Base-by-base conservation (phyloP, 1,284 basidiomycete species). In the Grifola frondosa region DNA sequence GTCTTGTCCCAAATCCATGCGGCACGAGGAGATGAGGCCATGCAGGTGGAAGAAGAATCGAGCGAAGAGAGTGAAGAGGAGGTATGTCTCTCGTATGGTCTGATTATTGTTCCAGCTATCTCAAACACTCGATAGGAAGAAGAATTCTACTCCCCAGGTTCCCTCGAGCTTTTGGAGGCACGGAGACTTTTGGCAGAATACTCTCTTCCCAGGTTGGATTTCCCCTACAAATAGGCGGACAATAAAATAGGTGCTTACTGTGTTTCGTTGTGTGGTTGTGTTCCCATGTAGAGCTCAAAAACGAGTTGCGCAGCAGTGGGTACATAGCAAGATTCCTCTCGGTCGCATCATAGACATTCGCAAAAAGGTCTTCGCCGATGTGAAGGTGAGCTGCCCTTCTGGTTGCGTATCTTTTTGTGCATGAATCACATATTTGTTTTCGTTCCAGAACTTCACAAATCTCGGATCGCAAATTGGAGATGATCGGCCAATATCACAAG, bases 381-480 rank as follows among this genome's bases (percentile, higher is more conserved):
- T 99, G 49, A 95, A 97, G 73, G 91, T 93, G 50, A 46, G 80
- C 62, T 20, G n/a, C 16, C 13, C 2, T 22, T 39, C 30, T 22
- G 31, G 15, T 11, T 19, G n/a, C n/a, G 15, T 33, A 16, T 5
- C 17, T 38, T 36, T 16, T 23, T 41, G 35, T 35, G 3, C 12
- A 28, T 13, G 26, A 12, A 21, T 22, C 7, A 28, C 2, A 13
- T 11, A 33, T 17, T 19, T 32, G 5, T 26, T 26, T 2, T 20
- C 30, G 17, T 28, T 12, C 1, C 58, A 95, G 89, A 88, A 84
- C 61, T 95, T 89, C 64, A 78, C 85, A 35, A 96, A 92, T 57
- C 79, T 98, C 33, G 97, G 97, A 20, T 97, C 96, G 0, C 97
- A 99, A 75, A 93, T 98, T 55, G 96, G 94, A 38, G 97, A 97